phyloP scores from a whole-genome alignment of 208 protist genomes.

The Porcisia deanei region DNA sequence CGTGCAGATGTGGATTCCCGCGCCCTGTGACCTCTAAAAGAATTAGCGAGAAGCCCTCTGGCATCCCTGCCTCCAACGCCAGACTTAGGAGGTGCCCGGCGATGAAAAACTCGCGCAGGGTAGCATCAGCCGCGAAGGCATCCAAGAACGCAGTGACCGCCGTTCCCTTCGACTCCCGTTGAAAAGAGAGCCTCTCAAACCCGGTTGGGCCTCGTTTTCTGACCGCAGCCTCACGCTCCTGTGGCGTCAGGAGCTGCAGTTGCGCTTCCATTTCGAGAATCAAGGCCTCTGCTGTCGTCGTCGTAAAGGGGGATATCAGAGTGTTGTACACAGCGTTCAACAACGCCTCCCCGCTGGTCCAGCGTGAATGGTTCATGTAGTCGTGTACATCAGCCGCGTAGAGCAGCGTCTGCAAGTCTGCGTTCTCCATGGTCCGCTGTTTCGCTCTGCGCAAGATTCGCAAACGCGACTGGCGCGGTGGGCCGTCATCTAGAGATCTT shows the following conservation, averaged over 20 bases:
- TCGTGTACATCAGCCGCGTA: slow-evolving; percentile 60
- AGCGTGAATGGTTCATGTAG: slow-evolving; percentile 41
- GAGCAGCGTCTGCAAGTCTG: slow-evolving; percentile 66
- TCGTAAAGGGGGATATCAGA: slow-evolving; percentile 64
- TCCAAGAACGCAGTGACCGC: slow-evolving; percentile 47
- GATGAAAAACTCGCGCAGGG: slow-evolving; percentile 50
- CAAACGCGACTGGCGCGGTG: slow-evolving; percentile 25
- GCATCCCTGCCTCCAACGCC: slow-evolving; percentile 56
- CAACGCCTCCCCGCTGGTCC: slow-evolving; percentile 34
- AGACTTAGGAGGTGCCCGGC: slow-evolving; percentile 52
- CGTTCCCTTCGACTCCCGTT: background rate
- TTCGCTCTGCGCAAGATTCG: slow-evolving; percentile 37
- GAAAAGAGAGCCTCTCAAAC: background rate
- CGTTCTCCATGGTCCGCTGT: slow-evolving; percentile 40
- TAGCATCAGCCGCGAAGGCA: slow-evolving; percentile 24
- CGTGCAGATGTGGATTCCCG: slow-evolving; percentile 42
- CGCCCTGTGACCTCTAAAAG: slow-evolving; percentile 50
- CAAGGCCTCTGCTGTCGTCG: slow-evolving; percentile 49
- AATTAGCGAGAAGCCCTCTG: slow-evolving; percentile 76
- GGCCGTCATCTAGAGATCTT: slow-evolving; percentile 23
- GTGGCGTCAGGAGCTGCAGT: slow-evolving; percentile 26
- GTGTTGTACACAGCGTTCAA: slow-evolving; percentile 32
- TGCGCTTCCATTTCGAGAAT: slow-evolving; percentile 37
- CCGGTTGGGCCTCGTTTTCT: background rate
- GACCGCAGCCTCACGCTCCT: background rate